Base-by-base conservation (phyloP, 2,329 filamentous ascomycete genomes). In the Mollisiaceae sp. region DNA sequence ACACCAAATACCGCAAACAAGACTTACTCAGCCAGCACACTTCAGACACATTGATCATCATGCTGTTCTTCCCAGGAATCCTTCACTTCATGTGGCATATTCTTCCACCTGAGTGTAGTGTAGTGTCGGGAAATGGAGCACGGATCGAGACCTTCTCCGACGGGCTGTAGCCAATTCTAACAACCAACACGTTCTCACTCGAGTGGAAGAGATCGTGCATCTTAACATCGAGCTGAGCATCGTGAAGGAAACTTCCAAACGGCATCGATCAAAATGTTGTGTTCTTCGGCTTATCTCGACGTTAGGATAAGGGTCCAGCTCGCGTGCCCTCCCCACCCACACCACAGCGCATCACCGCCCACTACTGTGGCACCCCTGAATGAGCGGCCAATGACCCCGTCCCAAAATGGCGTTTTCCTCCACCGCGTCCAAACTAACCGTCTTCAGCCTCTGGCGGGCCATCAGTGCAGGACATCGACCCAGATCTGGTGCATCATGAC, bases 341-440 rank as follows among this genome's bases (percentile, higher is more conserved):
- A n/a, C 36, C 4, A 22, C 32, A 38, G 5, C 20, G 20, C 32
- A 36, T 38, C 54, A 32, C 38, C 18, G 11, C 15, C 50, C 50
- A 15, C 52, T 55, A 55, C 52, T 35, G 5, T 8, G 15, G 27
- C 24, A 38, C 55, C 55, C 55, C 55, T 36, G 55, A n/a, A n/a
- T 22, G 6, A 38, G 35, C 36, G 39, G 1, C 55, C 55, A 57
- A 57, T 57, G 20, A 20, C n/a, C 12, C 32, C n/a, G 6, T 11
- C 35, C 8, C 14, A 41, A 57, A 32, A 57, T 57, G 15, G 55
- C 55, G 55, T 38, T n/a, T 18, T 6, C 47, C 38, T 56, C 54
- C 27, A 56, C 54, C 32, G 32, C 22, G 6, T 12, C 32, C 20
- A 27, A 55, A 15, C 54, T 56, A 56, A 36, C 2, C 32, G 32